Evolutionary conservation across 179 eudicot genomes (phyloP), one percentile per base, ranked within the genome.

Genomic region (Patellifolia procumbens): DNA sequence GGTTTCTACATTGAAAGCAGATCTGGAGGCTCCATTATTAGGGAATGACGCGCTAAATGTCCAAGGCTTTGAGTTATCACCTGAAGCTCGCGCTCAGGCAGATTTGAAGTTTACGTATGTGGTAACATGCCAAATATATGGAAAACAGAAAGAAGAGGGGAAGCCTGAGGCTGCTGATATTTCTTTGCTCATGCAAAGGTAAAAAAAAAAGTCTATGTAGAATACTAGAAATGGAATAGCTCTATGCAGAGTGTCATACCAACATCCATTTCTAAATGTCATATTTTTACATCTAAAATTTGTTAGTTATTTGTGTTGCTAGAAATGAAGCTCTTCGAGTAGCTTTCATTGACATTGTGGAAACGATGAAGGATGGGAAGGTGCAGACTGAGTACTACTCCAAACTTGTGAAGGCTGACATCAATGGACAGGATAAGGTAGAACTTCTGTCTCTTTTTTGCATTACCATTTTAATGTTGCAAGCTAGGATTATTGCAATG

Each of bases 301-400:
- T 45, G 37, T 46, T 68, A 31, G 59, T 74, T 59, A 34, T 15
- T 70, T 76, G 48, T 4, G 32, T 32, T 73, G 53, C 65, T 70
- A 96, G 99, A 83, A 90, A 94, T 80, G 98, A 96, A 86, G 99
- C 96, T 76, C 99, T 96, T 81, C 96, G 99, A 72, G 90, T 96
- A 78, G 99, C 98, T 71, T 96, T 80, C 79, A 96, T 96, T 71
- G 99, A 93, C 72, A 83, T 77, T 78, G 93, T 90, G 74, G 99
- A 96, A 86, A 90, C 98, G 76, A 78, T 90, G 80, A 89, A 87
- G 80, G 97, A 92, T 42, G 99, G 98, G 48, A 85, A 69, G 81
- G 91, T 93, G 82, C 86, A 90, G 72, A 96, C 87, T 6, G 97
- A 94, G 81, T 96, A 85, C 83, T 90, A 79, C 79, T 96, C 99